Conservation (phyloP, 1,284 basidiomycete genomes). For the Sanguinoderma infundibulare region DNA sequence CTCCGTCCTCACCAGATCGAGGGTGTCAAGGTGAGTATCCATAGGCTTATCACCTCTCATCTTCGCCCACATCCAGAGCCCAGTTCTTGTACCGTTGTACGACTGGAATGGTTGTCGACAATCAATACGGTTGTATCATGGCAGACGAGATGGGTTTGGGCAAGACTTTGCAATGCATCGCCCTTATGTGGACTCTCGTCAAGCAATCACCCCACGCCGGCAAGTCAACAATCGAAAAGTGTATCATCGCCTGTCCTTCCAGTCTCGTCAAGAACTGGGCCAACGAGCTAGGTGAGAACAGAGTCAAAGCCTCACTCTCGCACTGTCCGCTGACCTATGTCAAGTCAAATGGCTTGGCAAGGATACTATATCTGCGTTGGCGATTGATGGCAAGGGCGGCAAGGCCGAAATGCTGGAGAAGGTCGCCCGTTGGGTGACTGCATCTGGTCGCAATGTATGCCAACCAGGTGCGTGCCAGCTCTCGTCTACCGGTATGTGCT, state of each 20-base stretch:
- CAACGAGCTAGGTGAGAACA: slow-evolving; percentile 85
- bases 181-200: slow-evolving; percentile 95
- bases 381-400: slow-evolving; percentile 89
- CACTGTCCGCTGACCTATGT: background rate
- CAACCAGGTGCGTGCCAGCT: slow-evolving; percentile 72
- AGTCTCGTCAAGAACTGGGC: slow-evolving; percentile 99
- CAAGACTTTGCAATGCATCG: slow-evolving; percentile 96
- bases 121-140: slow-evolving; percentile 98
- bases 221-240: slow-evolving; percentile 94
- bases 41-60: slow-evolving; percentile 3
- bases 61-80: slow-evolving; percentile 17
- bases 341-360: slow-evolving; percentile 93
- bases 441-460: slow-evolving; percentile 84
- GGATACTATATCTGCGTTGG: slow-evolving; percentile 80
- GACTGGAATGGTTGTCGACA: slow-evolving; percentile 90
- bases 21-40: slow-evolving; percentile 84
- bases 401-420: slow-evolving; percentile 81
- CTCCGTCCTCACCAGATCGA: slow-evolving; percentile 97
- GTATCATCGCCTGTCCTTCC: slow-evolving; percentile 96
- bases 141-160: slow-evolving; percentile 99
- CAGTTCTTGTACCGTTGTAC: slow-evolving; percentile 96
- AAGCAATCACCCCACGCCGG: slow-evolving; percentile 93
- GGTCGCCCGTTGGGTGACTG: slow-evolving; percentile 87
- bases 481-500: too few relatives aligned
- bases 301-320: background rate